A percentile compares a stretch with the other conserved stretches of the same genome.
These are phyloP conservation scores for Podaxis sp. DNA, from an alignment of 768 basidiomycete genomes.

Conservation along the genomic window DNA sequence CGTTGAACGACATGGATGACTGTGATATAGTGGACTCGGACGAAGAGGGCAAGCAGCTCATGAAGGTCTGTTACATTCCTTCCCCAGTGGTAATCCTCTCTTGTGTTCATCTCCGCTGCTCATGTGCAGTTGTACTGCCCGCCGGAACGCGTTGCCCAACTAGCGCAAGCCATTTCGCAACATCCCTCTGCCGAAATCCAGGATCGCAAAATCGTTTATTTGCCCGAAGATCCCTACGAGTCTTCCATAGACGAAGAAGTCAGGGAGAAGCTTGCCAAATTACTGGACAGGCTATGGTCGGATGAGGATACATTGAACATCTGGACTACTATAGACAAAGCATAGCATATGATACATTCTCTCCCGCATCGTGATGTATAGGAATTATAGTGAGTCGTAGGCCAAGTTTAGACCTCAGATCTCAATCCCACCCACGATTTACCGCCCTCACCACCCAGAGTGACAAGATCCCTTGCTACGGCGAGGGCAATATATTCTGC, in stretches of 20 bases:
- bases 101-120: background rate
- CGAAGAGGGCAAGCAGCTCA: conserved; percentile 22
- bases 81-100: conserved; percentile 2
- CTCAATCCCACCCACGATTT: conserved; percentile 11
- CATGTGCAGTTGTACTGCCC: conserved; percentile 11
- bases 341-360: background rate
- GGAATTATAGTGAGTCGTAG: background rate
- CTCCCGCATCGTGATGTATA: background rate
- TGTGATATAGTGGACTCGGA: conserved; percentile 33
- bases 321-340: conserved; percentile 45
- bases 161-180: conserved; percentile 13
- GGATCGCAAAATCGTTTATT: conserved; percentile 49
- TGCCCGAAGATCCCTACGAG: conserved; percentile 38
- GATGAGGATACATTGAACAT: conserved; percentile 56
- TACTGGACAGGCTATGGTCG: conserved; percentile 51
- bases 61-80: conserved; percentile 14
- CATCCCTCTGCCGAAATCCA: conserved; percentile 26
- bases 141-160: conserved; percentile 10
- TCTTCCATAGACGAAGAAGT: conserved; percentile 31
- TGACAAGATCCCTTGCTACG: conserved; percentile 19
- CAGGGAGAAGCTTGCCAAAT: conserved; percentile 32
- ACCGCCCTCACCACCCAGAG: conserved; percentile 8
- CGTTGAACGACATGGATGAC: conserved; percentile 40
- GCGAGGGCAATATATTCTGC: conserved; percentile 28
- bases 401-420: background rate